These are phyloP conservation scores for Eremomyces bilateralis DNA, from an alignment of 495 filamentous ascomycete species.

Conservation along the genomic window DNA sequence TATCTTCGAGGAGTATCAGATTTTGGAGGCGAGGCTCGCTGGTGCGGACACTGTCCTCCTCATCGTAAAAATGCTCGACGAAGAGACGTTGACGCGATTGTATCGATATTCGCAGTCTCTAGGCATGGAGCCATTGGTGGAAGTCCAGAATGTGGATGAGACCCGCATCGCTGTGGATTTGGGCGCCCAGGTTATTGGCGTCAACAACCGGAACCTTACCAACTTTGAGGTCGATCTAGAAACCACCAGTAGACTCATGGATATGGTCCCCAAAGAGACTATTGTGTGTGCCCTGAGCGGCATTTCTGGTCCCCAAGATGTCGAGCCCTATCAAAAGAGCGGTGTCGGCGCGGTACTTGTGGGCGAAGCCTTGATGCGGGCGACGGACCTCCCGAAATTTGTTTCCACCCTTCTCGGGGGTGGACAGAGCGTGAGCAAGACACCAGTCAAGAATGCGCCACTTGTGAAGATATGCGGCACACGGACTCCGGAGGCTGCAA, in stretches of 20 bases:
- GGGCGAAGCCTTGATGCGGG: conserved; percentile 89
- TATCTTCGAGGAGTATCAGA: conserved; percentile 95
- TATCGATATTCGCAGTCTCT: conserved; percentile 76
- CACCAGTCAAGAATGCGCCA: conserved; percentile 14
- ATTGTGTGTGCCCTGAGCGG: conserved; percentile 88
- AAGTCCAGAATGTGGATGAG: conserved; percentile 86
- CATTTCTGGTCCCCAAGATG: conserved; percentile 78
- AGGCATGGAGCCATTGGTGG: conserved; percentile 94
- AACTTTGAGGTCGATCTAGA: conserved; percentile 92
- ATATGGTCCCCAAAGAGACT: conserved; percentile 63
- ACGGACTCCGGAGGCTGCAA: conserved; percentile 57
- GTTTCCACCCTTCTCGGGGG: conserved; percentile 60
- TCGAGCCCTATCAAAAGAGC: conserved; percentile 66
- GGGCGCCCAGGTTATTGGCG: conserved; percentile 85
- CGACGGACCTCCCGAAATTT: conserved; percentile 54
- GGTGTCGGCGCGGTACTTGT: conserved; percentile 86
- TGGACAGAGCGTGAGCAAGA: conserved; percentile 4
- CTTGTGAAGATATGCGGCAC: conserved; percentile 97
- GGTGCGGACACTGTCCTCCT: conserved; percentile 89
- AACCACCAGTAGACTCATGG: conserved; percentile 78
- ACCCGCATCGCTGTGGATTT: conserved; percentile 73
- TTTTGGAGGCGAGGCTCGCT: conserved; percentile 79
- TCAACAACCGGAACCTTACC: conserved; percentile 91
- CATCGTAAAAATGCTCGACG: conserved; percentile 94
- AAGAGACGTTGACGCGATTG: conserved; percentile 48